These are phyloP conservation scores for Candida labiduridarum DNA, from an alignment of 1,139 yeast species.

Conservation along the genomic window DNA sequence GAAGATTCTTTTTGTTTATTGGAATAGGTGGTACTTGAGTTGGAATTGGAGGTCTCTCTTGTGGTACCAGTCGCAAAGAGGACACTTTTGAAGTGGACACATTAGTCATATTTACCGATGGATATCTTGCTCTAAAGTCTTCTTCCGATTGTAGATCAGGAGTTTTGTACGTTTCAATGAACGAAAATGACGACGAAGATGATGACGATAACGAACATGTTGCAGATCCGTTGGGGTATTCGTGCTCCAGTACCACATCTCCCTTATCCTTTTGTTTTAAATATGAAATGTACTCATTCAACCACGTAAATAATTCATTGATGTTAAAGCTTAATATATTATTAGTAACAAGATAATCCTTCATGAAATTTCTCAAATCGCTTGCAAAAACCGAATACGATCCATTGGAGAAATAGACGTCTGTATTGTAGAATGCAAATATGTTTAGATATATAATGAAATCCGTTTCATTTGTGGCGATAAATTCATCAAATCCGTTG, in stretches of 20 bases:
- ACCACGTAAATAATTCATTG: conserved; percentile 42
- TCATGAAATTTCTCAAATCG: conserved; percentile 29
- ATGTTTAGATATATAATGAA: conserved; percentile 48
- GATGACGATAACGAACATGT: neutral
- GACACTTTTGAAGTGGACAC: neutral
- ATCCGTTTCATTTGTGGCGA: conserved; percentile 40
- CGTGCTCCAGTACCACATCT: neutral
- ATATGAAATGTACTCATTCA: conserved; percentile 44
- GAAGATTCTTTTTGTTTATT: conserved; percentile 6
- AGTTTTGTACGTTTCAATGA: conserved; percentile 2
- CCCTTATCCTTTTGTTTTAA: conserved; percentile 33
- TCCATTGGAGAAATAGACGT: conserved; percentile 27
- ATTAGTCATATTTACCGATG: neutral
- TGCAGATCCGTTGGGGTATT: conserved; percentile 1
- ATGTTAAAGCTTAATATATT: conserved; percentile 40
- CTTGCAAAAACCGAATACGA: conserved; percentile 26
- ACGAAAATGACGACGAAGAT: conserved; percentile 5
- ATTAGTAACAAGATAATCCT: conserved; percentile 34
- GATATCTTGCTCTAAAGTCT: conserved; percentile 7
- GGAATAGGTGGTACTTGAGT: conserved; percentile 6
- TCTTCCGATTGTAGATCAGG: conserved; percentile 6
- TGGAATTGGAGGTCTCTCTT: conserved; percentile 11
- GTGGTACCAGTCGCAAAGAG: neutral
- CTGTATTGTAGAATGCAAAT: conserved; percentile 43
- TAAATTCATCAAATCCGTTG: conserved; percentile 47